These are phyloP conservation scores for Nitzschia palea DNA, from an alignment of 108 stramenopile species.

Conservation along the genomic window DNA sequence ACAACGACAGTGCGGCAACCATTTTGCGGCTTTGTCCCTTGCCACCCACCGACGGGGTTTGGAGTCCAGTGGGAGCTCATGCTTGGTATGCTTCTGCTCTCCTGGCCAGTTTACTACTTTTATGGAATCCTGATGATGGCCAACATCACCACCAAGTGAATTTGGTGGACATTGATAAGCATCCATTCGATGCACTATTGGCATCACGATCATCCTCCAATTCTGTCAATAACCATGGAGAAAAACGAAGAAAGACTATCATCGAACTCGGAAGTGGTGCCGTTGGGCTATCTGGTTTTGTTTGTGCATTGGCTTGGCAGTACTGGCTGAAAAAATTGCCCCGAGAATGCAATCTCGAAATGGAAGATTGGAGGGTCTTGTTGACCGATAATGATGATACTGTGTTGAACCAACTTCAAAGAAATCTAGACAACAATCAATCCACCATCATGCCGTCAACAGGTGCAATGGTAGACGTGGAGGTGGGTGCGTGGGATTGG, in stretches of 20 bases:
- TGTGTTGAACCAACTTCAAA: constrained; percentile 32
- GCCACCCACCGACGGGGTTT: constrained; percentile 37
- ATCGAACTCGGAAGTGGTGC: constrained; percentile 60
- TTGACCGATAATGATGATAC: constrained; percentile 42
- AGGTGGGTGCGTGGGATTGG: constrained; percentile 49
- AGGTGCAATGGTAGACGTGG: background rate
- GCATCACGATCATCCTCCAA: background rate
- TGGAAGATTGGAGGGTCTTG: constrained; percentile 29
- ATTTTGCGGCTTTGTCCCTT: constrained; percentile 27
- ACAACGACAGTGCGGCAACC: background rate
- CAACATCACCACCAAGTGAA: background rate
- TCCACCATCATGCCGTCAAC: background rate
- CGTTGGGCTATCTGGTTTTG: constrained; percentile 42
- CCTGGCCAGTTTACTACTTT: constrained; percentile 19
- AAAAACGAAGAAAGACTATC: background rate
- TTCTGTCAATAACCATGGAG: background rate
- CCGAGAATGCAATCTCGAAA: too few relatives aligned
- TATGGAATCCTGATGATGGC: background rate
- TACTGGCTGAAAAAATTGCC: background rate
- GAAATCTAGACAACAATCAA: constrained; percentile 27
- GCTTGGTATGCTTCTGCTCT: constrained; percentile 55
- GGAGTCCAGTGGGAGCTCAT: constrained; percentile 52
- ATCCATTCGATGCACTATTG: background rate
- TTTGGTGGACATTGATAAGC: too few relatives aligned
- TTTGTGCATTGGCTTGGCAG: constrained; percentile 19